These are phyloP conservation scores for Tephrocybe sp. DNA, from an alignment of 768 basidiomycete species.

Conservation along the genomic window DNA sequence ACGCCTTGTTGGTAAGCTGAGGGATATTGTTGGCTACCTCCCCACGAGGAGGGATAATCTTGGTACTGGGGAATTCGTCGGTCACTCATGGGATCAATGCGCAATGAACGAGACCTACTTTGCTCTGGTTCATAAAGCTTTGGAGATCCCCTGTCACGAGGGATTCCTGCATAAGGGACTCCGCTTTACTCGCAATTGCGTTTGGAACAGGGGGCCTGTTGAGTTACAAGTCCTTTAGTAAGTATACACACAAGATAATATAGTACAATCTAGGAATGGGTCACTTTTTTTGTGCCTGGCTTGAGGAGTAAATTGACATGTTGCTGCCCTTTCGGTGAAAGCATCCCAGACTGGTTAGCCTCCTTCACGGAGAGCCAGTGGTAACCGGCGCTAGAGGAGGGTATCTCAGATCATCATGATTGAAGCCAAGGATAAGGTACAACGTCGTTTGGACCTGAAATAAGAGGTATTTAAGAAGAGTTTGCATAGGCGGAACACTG, in stretches of 20 bases:
- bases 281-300: slow-evolving; percentile 11
- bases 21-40: slow-evolving; percentile 30
- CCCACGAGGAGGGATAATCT: slow-evolving; percentile 35
- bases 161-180: slow-evolving; percentile 18
- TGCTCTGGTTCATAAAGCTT: slow-evolving; percentile 26
- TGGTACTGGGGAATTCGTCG: slow-evolving; percentile 30
- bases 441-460: not conserved
- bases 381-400: slow-evolving; percentile 10
- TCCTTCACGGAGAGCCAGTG: slow-evolving; percentile 6
- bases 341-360: slow-evolving; percentile 20
- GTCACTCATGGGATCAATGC: slow-evolving; percentile 26
- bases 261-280: slow-evolving; percentile 25
- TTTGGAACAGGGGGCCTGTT: slow-evolving; percentile 20
- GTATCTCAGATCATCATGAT: slow-evolving; percentile 21
- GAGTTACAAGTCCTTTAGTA: slow-evolving; percentile 18
- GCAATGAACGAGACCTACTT: slow-evolving; percentile 12
- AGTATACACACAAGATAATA: slow-evolving; percentile 14
- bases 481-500: not conserved
- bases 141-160: slow-evolving; percentile 23
- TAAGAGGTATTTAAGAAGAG: not conserved
- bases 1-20: slow-evolving; percentile 20
- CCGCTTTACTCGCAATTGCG: slow-evolving; percentile 26
- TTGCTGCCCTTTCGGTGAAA: slow-evolving; percentile 4
- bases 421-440: slow-evolving; percentile 12
- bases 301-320: slow-evolving; percentile 15